These are phyloP conservation scores for Aspergillus latus DNA, from an alignment of 2,329 filamentous ascomycete genomes.

Conservation along the genomic window DNA sequence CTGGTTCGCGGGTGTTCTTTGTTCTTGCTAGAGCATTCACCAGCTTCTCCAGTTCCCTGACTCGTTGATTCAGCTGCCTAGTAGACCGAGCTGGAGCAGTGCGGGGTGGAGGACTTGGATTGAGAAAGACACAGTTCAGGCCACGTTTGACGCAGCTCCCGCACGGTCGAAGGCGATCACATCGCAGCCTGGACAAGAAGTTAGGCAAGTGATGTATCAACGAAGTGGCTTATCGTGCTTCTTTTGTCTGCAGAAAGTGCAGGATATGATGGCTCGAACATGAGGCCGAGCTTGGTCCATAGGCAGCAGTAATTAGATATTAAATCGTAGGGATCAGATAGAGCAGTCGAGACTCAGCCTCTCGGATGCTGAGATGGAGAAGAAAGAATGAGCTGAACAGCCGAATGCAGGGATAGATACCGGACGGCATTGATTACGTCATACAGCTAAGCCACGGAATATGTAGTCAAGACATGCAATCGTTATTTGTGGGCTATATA, in stretches of 20 bases:
- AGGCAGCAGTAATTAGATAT: neutral
- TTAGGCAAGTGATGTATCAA: neutral
- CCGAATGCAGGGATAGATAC: neutral
- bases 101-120: neutral
- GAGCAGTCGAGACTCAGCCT: neutral
- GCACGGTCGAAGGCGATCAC: slow-evolving; percentile 6
- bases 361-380: neutral
- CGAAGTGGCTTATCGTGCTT: neutral
- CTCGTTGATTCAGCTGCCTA: neutral
- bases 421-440: neutral
- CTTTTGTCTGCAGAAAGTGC: slow-evolving; percentile 9
- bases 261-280: slow-evolving; percentile 4
- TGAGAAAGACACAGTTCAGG: neutral
- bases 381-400: neutral
- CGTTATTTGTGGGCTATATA: neutral
- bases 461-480: neutral
- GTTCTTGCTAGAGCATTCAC: neutral
- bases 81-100: neutral
- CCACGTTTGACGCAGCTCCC: slow-evolving; percentile 5
- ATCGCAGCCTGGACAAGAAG: neutral
- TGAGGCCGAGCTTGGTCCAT: neutral
- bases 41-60: slow-evolving; percentile 8
- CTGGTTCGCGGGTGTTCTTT: neutral
- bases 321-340: neutral
- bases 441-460: neutral